These are phyloP conservation scores for Yamadazyma sp. DNA, from an alignment of 1,139 yeast genomes.

Conservation along the genomic window DNA sequence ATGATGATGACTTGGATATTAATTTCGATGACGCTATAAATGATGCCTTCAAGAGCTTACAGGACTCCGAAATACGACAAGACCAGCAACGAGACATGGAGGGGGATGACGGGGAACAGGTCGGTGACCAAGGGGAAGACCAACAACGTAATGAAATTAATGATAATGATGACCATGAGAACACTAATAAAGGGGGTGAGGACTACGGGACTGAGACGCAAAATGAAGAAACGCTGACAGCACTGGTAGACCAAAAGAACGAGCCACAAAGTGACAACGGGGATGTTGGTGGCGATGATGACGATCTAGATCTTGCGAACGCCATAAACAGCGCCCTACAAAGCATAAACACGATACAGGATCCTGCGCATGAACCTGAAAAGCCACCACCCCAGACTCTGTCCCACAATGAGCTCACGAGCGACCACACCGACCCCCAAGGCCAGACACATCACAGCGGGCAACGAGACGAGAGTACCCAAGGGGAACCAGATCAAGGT, in stretches of 20 bases:
- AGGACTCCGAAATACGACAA: slow-evolving; percentile 6
- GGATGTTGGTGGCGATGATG: slow-evolving; percentile 9
- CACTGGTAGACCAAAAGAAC: too few relatives aligned
- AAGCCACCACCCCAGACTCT: too few relatives aligned
- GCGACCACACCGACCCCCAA: too few relatives aligned
- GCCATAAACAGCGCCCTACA: slow-evolving; percentile 17
- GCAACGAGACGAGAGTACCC: not conserved
- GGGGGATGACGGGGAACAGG: not conserved
- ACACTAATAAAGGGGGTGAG: not conserved
- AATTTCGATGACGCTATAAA: slow-evolving; percentile 30
- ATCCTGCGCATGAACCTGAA: slow-evolving; percentile 2
- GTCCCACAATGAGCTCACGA: too few relatives aligned
- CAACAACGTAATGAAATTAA: not conserved
- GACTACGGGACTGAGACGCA: slow-evolving; percentile 7
- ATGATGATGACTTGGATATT: slow-evolving; percentile 21
- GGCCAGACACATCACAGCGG: too few relatives aligned
- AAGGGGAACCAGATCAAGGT: slow-evolving; percentile 1
- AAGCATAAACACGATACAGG: slow-evolving; percentile 15
- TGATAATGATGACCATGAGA: slow-evolving; percentile 3
- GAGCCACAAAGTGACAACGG: too few relatives aligned
- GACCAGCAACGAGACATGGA: not conserved
- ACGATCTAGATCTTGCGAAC: slow-evolving; percentile 20
- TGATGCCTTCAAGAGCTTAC: slow-evolving; percentile 24
- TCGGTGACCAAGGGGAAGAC: not conserved
- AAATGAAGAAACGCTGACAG: too few relatives aligned